Evolutionary conservation across 1,139 yeast species (phyloP), one percentile per base, ranked within the genome.

Genomic region (Blastobotrys illinoisensis): DNA sequence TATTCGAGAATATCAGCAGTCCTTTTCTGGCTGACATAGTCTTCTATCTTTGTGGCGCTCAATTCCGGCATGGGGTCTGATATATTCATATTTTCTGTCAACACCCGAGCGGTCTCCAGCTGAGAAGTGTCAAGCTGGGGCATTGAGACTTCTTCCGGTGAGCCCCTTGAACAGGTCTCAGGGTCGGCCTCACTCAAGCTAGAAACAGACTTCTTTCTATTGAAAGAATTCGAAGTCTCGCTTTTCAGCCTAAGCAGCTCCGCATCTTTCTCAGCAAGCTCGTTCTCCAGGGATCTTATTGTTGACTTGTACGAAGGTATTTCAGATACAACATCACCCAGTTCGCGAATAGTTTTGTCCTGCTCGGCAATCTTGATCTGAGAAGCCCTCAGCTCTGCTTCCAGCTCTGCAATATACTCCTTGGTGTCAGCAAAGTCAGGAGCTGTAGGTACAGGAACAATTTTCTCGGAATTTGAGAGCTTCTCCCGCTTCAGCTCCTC

Each of bases 321-420:
- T n/a, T 32, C 40, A 11, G 40, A 14, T 4, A 32, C 40, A 32
- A 32, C 40, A 3, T n/a, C 40, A n/a, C 40, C 11, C 16, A 59
- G 48, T 28, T 58, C 55, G n/a, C 51, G 50, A 24, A 59, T 55
- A 1, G 56, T 49, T 43, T 44, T 40, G 4, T 55, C 58, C 19
- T 53, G 55, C 14, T 58, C 56, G 2, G 24, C 26, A 2, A 54
- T 9, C 9, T 32, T 47, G 3, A 46, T 40, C 45, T 53, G 36
- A 4, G 45, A 24, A n/a, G 40, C 24, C 13, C 43, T 51, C 18
- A 59, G 32, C 23, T 54, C 46, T 5, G 47, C 46, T 44, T 60
- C 64, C 44, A 59, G 50, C 9, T 56, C 53, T 7, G 52, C 49
- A 19, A 57, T 57, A 36, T 53, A 28, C 9, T 40, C 55, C 28